phyloP scores from a whole-genome alignment of 768 basidiomycete species.

The Mycena polygramma region DNA sequence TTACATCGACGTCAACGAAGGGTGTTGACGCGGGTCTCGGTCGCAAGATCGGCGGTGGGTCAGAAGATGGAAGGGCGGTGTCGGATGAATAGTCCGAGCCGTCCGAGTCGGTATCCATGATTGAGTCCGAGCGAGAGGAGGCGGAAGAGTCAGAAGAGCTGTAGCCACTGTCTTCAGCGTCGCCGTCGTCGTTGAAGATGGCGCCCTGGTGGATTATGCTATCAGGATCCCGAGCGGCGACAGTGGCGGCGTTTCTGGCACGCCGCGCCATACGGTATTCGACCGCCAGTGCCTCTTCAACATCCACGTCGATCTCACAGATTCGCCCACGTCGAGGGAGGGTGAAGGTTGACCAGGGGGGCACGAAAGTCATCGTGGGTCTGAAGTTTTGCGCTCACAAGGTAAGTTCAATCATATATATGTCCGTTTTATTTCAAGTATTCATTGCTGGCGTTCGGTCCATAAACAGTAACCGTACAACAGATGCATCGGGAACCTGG shows the following conservation, averaged over 20 bases:
- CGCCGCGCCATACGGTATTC: neutral
- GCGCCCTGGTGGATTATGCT: no score
- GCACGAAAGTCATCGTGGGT: neutral
- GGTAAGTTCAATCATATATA: no score
- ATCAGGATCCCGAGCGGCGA: neutral
- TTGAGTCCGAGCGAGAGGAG: no score
- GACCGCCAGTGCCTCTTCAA: neutral
- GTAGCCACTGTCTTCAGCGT: no score
- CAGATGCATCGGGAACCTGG: neutral
- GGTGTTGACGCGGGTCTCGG: no score
- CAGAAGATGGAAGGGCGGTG: no score
- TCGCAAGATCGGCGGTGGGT: no score
- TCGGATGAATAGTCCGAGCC: no score
- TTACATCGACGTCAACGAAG: neutral
- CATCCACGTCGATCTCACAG: neutral
- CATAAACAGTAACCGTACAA: neutral
- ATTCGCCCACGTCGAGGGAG: neutral
- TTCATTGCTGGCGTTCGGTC: neutral
- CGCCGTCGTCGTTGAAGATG: no score
- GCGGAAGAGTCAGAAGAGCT: no score
- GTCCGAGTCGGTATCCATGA: no score
- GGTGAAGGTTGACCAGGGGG: neutral
- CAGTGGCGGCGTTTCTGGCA: neutral
- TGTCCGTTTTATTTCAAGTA: neutral
- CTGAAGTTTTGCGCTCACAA: no score